Percentiles rank a stretch among this genome's conserved stretches.
Evolutionary conservation across 2,329 filamentous ascomycete genomes (phyloP).

Genomic region (Beauveria pseudobassiana): DNA sequence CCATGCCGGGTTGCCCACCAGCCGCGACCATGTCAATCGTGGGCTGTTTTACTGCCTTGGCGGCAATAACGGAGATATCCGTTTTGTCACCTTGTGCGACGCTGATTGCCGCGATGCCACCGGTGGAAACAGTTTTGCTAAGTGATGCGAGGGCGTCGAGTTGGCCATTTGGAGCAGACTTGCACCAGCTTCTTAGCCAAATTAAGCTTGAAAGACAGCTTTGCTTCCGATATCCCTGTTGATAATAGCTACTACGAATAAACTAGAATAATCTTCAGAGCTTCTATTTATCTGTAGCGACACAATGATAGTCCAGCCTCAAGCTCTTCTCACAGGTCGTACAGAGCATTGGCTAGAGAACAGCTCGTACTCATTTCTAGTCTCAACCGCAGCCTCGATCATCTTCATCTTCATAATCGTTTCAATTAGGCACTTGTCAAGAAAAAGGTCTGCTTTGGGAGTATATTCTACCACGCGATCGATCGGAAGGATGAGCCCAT

Average conservation of each 20-base stretch:
- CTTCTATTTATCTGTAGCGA: neutral
- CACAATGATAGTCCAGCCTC: neutral
- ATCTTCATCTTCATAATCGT: no score
- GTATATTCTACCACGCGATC: no score
- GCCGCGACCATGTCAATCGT: neutral
- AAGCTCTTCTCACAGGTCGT: neutral
- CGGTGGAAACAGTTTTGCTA: neutral
- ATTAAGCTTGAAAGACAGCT: neutral
- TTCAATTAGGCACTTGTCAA: no score
- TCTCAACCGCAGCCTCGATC: no score
- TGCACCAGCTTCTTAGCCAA: neutral
- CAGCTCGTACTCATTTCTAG: neutral
- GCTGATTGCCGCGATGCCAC: neutral
- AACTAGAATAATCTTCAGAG: neutral
- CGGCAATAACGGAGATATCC: neutral
- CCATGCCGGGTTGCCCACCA: neutral
- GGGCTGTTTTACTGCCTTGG: neutral
- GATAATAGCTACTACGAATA: neutral
- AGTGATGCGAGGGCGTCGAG: neutral
- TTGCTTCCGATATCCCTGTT: neutral
- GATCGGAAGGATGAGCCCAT: no score
- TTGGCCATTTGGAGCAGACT: neutral
- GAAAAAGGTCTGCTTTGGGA: no score
- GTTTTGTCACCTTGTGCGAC: neutral
- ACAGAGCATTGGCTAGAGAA: neutral